Conservation (phyloP, 306 rosid species). For the Oxytropis ochrocephala region DNA sequence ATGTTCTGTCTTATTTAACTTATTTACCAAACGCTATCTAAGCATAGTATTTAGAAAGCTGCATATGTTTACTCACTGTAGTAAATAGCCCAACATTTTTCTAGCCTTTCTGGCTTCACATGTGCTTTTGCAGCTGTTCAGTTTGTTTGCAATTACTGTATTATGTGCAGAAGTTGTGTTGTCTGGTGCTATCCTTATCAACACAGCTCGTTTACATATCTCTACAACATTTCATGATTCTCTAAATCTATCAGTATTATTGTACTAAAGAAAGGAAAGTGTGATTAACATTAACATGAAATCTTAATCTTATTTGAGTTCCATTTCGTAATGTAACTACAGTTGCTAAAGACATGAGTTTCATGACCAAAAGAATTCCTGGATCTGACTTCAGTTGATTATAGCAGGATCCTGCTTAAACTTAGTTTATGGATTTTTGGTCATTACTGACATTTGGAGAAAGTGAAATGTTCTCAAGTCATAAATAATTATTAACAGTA, state of each 20-base stretch:
- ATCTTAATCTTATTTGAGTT: no score
- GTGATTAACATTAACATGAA: no score
- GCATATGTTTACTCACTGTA: background rate
- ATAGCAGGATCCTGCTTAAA: no score
- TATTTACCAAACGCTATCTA: no score
- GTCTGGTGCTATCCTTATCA: no score
- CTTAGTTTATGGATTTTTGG: background rate
- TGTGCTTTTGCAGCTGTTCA: background rate
- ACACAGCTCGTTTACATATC: no score
- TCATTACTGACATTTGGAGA: slow-evolving; percentile 3
- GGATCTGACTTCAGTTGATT: background rate
- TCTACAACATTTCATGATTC: no score
- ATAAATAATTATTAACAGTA: background rate
- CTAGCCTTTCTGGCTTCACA: background rate
- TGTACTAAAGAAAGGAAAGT: no score
- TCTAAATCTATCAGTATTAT: no score
- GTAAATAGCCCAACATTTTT: background rate
- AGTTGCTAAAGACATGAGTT: no score
- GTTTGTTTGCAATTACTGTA: background rate
- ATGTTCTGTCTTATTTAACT: background rate
- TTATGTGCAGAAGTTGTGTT: no score
- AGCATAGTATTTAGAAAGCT: background rate
- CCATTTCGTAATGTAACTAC: no score
- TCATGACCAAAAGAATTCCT: background rate
- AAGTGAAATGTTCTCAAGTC: background rate